Evolutionary conservation across 2,329 filamentous ascomycete species (phyloP).

Genomic region (Colletotrichum phormii): DNA sequence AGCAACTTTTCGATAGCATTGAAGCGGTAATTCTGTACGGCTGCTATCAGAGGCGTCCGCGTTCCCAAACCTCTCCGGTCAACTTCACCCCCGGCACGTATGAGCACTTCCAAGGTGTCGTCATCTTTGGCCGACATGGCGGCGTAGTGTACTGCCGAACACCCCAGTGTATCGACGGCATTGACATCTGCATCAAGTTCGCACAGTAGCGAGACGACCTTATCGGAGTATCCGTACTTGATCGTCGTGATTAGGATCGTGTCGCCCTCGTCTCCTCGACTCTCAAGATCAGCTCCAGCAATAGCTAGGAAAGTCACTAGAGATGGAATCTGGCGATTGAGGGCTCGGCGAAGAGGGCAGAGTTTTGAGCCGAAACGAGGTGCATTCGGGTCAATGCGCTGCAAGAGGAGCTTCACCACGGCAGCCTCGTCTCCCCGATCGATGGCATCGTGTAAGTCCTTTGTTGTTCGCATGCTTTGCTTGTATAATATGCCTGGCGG

Average conservation of each 20-base stretch:
- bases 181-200: slow-evolving; percentile 40
- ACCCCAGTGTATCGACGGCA: slow-evolving; percentile 39
- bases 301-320: slow-evolving; percentile 39
- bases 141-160: slow-evolving; percentile 41
- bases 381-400: slow-evolving; percentile 39
- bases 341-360: slow-evolving; percentile 40
- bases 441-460: slow-evolving; percentile 42
- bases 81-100: slow-evolving; percentile 39
- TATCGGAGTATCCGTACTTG: slow-evolving; percentile 37
- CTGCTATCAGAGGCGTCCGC: slow-evolving; percentile 39
- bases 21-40: slow-evolving; percentile 36
- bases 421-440: slow-evolving; percentile 38
- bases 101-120: slow-evolving; percentile 39
- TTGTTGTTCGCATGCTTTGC: slow-evolving; percentile 31
- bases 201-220: slow-evolving; percentile 40
- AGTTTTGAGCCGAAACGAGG: slow-evolving; percentile 30
- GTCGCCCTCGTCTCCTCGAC: slow-evolving; percentile 31
- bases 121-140: slow-evolving; percentile 36
- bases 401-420: slow-evolving; percentile 39
- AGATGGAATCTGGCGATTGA: slow-evolving; percentile 36
- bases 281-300: slow-evolving; percentile 40
- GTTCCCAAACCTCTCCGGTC: slow-evolving; percentile 36
- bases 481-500: slow-evolving; percentile 26
- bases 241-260: slow-evolving; percentile 39
- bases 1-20: slow-evolving; percentile 35